These are phyloP conservation scores for Fusarium sp. DNA, from an alignment of 2,329 filamentous ascomycete genomes.

Conservation along the genomic window DNA sequence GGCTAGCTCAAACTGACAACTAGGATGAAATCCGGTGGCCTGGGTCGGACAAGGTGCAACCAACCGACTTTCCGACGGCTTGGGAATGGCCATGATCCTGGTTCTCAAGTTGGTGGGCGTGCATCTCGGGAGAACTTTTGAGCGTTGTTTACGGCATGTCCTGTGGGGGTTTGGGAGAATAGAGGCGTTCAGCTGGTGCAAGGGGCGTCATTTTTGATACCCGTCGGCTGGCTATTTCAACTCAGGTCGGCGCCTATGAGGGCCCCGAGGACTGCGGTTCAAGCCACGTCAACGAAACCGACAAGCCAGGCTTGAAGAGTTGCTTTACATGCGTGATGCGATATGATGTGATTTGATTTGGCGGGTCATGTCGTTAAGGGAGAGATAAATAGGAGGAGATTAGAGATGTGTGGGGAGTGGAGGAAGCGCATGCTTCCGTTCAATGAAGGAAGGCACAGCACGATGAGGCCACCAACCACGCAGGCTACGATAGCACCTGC, in stretches of 20 bases:
- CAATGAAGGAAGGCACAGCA: neutral
- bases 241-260: neutral
- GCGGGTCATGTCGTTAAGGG: neutral
- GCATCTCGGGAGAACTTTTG: neutral
- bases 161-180: neutral
- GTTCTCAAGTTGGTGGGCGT: conserved; percentile 9
- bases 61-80: conserved; percentile 34
- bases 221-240: neutral
- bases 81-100: conserved; percentile 36
- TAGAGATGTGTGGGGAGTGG: conserved; percentile 4
- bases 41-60: conserved; percentile 39
- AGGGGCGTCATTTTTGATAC: neutral
- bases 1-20: conserved; percentile 32
- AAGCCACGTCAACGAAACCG: conserved; percentile 14
- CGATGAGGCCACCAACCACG: neutral
- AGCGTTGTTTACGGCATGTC: neutral
- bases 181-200: neutral
- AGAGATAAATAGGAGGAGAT: conserved; percentile 17
- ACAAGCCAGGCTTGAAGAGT: neutral
- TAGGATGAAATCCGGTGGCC: conserved; percentile 42
- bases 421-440: neutral
- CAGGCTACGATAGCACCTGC: neutral
- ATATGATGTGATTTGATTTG: neutral
- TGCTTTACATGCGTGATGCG: conserved; percentile 5
- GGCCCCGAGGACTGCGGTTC: neutral